Conservation (phyloP, 1,139 yeast species). For the Tardiomyces blankii region DNA sequence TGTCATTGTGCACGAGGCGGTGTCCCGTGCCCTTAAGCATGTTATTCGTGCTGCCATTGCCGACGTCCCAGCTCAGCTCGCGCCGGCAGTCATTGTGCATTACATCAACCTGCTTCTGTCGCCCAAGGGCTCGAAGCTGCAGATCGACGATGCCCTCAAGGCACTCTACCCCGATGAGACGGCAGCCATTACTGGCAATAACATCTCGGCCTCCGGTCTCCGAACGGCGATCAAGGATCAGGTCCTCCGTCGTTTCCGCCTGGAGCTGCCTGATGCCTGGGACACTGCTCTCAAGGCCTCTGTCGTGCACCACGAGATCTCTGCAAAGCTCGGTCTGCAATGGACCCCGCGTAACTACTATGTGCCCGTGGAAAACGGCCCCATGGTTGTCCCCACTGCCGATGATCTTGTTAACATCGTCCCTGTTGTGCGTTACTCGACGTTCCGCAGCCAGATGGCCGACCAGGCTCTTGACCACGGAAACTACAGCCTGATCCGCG, state of each 20-base stretch:
- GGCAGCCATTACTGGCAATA: constrained; percentile 33
- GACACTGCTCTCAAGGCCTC: constrained; percentile 24
- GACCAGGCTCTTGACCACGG: constrained; percentile 68
- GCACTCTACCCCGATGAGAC: constrained; percentile 31
- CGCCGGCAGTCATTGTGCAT: constrained; percentile 53
- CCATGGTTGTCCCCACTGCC: constrained; percentile 21
- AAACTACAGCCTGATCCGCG: constrained; percentile 19
- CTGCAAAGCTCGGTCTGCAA: constrained; percentile 78
- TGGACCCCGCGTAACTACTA: constrained; percentile 45
- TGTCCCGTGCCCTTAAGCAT: constrained; percentile 61
- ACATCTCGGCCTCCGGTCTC: constrained; percentile 37
- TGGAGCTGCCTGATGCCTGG: constrained; percentile 36
- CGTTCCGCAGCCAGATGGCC: constrained; percentile 53
- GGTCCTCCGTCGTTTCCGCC: constrained; percentile 47
- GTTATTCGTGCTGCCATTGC: constrained; percentile 42
- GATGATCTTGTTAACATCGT: constrained; percentile 58
- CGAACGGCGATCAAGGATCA: constrained; percentile 36
- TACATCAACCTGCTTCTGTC: constrained; percentile 59
- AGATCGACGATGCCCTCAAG: constrained; percentile 33
- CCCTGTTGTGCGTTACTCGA: constrained; percentile 65
- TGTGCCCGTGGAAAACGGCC: constrained; percentile 15
- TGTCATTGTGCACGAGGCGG: constrained; percentile 9
- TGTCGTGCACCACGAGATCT: constrained; percentile 58
- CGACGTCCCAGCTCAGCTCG: constrained; percentile 42
- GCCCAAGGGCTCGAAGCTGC: constrained; percentile 1